phyloP scores from a whole-genome alignment of 106 monocot genomes.

The Phalaenopsis equestris region DNA sequence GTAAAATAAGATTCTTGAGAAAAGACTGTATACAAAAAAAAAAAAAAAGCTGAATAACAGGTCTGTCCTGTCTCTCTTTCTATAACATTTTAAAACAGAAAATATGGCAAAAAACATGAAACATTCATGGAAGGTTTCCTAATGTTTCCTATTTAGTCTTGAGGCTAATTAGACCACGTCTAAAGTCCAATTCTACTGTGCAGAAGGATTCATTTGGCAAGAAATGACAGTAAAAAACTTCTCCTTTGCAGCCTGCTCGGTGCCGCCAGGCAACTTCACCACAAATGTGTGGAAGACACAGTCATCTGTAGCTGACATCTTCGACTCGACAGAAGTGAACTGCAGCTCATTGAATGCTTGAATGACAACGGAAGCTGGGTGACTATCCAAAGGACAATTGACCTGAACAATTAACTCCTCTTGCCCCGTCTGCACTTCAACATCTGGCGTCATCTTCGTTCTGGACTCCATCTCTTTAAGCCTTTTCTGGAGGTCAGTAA shows the following conservation, averaged over 20 bases:
- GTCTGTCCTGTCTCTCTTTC: neutral
- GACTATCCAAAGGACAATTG: conserved; percentile 58
- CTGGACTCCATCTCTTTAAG: conserved; percentile 56
- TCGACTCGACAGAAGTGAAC: conserved; percentile 44
- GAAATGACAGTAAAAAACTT: conserved; percentile 58
- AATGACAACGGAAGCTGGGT: conserved; percentile 57
- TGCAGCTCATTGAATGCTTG: conserved; percentile 60
- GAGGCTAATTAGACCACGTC: neutral
- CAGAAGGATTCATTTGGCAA: conserved; percentile 22
- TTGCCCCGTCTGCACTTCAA: conserved; percentile 41
- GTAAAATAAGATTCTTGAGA: neutral
- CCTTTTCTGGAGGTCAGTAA: conserved; percentile 66
- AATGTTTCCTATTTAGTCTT: neutral
- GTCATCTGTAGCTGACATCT: conserved; percentile 31
- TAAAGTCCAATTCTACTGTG: neutral
- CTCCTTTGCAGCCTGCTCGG: conserved; percentile 53
- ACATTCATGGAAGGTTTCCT: neutral
- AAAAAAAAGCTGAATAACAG: neutral
- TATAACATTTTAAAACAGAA: neutral
- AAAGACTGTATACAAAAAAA: neutral
- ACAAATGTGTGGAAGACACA: conserved; percentile 67
- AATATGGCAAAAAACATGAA: neutral
- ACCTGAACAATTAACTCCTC: conserved; percentile 62
- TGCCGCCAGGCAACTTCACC: conserved; percentile 39
- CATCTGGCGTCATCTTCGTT: conserved; percentile 26